Evolutionary conservation across 305 asterid genomes (phyloP).

Genomic region (Lippia alba): DNA sequence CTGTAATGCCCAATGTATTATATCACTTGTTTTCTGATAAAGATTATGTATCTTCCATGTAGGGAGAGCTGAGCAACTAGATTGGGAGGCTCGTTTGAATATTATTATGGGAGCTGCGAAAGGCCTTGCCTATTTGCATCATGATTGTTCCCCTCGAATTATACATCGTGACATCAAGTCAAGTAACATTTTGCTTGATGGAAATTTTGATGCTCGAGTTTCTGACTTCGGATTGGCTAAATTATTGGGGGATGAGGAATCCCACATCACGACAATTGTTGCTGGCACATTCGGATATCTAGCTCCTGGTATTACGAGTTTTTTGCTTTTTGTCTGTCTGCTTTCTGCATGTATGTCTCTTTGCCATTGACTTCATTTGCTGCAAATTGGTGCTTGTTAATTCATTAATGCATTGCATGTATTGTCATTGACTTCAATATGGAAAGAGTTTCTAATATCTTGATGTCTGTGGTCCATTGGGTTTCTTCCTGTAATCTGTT

Average conservation of each 20-base stretch:
- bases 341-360: too few species aligned
- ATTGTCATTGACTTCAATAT: background rate
- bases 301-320: conserved; percentile 73
- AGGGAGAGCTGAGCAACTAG: conserved; percentile 87
- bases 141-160: conserved; percentile 93
- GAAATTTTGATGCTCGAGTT: conserved; percentile 92
- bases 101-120: conserved; percentile 90
- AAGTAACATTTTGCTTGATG: conserved; percentile 92
- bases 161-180: conserved; percentile 95
- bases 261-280: conserved; percentile 96
- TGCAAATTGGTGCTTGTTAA: background rate
- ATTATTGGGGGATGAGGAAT: conserved; percentile 89
- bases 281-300: conserved; percentile 98
- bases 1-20: conserved; percentile 17
- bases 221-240: conserved; percentile 96
- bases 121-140: conserved; percentile 94
- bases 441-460: background rate
- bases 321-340: conserved; percentile 25
- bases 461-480: background rate
- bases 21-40: conserved; percentile 12
- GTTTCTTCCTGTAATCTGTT: background rate
- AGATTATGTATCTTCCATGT: conserved; percentile 32
- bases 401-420: conserved; percentile 7
- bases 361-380: conserved; percentile 4
- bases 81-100: conserved; percentile 88